phyloP scores from a whole-genome alignment of 2,329 filamentous ascomycete species.

The Arthrocladium fulminans region DNA sequence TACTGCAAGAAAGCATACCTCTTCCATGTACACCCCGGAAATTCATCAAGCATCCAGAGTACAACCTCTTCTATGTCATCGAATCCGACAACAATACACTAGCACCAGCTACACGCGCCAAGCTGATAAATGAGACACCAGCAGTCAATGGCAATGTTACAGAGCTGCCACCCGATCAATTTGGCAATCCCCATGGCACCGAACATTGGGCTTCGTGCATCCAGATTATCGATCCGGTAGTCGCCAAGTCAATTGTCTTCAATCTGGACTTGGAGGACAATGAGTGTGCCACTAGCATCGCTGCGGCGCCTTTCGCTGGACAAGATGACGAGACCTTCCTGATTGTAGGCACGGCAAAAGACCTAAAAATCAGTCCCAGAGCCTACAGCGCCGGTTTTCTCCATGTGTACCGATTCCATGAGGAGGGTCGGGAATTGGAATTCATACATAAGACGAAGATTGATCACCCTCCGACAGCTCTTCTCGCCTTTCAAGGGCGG shows the following conservation, averaged over 20 bases:
- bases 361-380: constrained; percentile 70
- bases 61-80: constrained; percentile 85
- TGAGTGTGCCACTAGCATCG: constrained; percentile 80
- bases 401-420: constrained; percentile 82
- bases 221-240: constrained; percentile 76
- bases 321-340: constrained; percentile 84
- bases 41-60: constrained; percentile 78
- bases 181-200: constrained; percentile 75
- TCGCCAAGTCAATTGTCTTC: constrained; percentile 62
- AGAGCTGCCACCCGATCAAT: constrained; percentile 66
- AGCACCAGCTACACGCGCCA: constrained; percentile 64
- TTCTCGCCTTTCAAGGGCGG: constrained; percentile 86
- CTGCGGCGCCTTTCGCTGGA: constrained; percentile 74
- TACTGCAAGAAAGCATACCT: constrained; percentile 77
- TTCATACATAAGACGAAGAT: constrained; percentile 96
- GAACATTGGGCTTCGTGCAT: constrained; percentile 96
- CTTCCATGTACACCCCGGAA: constrained; percentile 84
- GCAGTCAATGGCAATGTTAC: constrained; percentile 64
- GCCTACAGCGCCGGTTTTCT: constrained; percentile 73
- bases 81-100: constrained; percentile 90
- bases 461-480: constrained; percentile 78
- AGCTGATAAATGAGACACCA: constrained; percentile 62
- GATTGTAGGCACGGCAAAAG: constrained; percentile 88
- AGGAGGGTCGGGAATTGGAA: constrained; percentile 78
- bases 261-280: constrained; percentile 80